Percentiles rank a stretch among this genome's conserved stretches.
Conservation (phyloP, 1,139 yeast genomes). For the Kodamaea ohmeri region DNA sequence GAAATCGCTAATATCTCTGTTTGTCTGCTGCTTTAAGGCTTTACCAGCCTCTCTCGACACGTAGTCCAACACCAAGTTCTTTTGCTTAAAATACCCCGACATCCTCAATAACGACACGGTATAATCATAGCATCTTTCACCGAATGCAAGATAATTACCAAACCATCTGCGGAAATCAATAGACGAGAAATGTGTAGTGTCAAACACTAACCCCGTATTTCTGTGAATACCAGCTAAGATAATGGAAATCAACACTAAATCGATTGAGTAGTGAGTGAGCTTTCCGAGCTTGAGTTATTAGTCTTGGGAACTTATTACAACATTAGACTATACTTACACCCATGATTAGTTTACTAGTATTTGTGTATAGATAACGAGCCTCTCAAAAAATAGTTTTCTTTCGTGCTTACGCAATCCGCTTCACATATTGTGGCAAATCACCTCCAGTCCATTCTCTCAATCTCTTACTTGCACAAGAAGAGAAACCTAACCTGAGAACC, state of each 20-base stretch:
- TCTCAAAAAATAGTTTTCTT: neutral
- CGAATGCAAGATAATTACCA: constrained; percentile 50
- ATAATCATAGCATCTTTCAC: constrained; percentile 51
- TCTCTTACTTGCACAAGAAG: constrained; percentile 50
- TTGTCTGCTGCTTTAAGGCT: constrained; percentile 34
- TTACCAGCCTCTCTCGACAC: constrained; percentile 34
- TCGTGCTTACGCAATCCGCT: constrained; percentile 31
- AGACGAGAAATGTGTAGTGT: constrained; percentile 44
- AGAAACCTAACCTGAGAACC: constrained; percentile 42
- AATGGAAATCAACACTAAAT: constrained; percentile 58
- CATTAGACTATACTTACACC: constrained; percentile 5
- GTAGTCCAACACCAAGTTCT: constrained; percentile 37
- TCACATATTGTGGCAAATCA: constrained; percentile 43
- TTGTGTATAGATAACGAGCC: neutral
- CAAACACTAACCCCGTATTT: constrained; percentile 57
- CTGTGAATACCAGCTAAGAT: constrained; percentile 64
- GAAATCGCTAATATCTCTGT: constrained; percentile 28
- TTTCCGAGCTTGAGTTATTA: constrained; percentile 45
- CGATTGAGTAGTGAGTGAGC: constrained; percentile 55
- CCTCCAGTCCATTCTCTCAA: constrained; percentile 57
- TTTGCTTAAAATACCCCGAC: constrained; percentile 47
- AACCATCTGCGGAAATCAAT: constrained; percentile 56
- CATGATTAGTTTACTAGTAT: constrained; percentile 2
- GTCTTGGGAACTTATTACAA: constrained; percentile 1
- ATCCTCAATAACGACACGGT: constrained; percentile 36